A percentile compares a stretch with the other conserved stretches of the same genome.
phyloP scores from a whole-genome alignment of 2,329 filamentous ascomycete species.

The Venturia asperata region DNA sequence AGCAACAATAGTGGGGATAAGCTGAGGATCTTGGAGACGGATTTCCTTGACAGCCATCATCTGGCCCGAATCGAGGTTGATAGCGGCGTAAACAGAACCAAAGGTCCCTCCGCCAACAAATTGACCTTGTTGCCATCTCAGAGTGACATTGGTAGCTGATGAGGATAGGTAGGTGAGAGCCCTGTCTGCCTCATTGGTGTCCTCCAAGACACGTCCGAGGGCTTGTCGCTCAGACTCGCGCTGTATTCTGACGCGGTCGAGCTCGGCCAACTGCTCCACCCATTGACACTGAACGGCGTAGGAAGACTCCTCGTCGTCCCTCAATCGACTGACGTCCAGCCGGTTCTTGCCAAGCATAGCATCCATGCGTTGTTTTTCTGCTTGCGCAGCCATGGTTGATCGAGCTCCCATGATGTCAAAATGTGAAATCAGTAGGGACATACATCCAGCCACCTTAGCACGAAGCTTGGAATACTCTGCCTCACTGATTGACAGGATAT shows the following conservation, averaged over 20 bases:
- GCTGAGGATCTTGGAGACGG: constrained; percentile 87
- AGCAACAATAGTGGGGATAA: constrained; percentile 86
- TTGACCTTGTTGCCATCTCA: constrained; percentile 98
- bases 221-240: constrained; percentile 80
- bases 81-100: constrained; percentile 92
- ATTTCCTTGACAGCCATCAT: constrained; percentile 99
- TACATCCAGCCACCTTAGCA: constrained; percentile 88
- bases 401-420: constrained; percentile 98
- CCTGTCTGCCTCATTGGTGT: constrained; percentile 90
- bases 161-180: constrained; percentile 91
- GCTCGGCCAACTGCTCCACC: constrained; percentile 61
- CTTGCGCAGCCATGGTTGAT: constrained; percentile 86
- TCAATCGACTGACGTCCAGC: constrained; percentile 65
- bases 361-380: constrained; percentile 83
- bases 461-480: constrained; percentile 78
- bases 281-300: constrained; percentile 68
- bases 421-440: constrained; percentile 94
- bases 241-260: constrained; percentile 72
- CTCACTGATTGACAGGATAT: constrained; percentile 85
- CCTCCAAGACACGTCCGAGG: constrained; percentile 83
- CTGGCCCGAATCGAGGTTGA: constrained; percentile 93
- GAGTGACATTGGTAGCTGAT: constrained; percentile 86
- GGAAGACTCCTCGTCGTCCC: constrained; percentile 80
- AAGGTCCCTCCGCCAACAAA: constrained; percentile 97
- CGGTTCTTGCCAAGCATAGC: constrained; percentile 68